Base-by-base conservation (phyloP, 768 basidiomycete genomes). In the Crucibulum laeve region DNA sequence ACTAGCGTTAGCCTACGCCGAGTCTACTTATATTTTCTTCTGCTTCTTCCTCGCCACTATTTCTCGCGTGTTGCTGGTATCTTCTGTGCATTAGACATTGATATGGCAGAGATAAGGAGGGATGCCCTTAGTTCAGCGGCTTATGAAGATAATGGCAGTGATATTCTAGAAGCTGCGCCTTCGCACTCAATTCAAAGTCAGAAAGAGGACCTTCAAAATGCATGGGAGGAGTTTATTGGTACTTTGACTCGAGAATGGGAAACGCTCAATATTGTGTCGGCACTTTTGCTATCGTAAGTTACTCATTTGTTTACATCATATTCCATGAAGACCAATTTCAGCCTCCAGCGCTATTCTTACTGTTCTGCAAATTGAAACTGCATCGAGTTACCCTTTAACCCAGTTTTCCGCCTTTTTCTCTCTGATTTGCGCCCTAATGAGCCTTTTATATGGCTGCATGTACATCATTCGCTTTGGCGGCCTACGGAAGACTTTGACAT, bases 371-470 rank as follows among this genome's bases (percentile, higher is more conserved):
- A 62, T 63, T 15, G 56, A 59, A 4, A 47, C 39, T 23, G 78
- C 79, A 23, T 67, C 69, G 1, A 51, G 56, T 3, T 76, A 82
- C 48, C 76, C 79, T 1, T 42, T 81, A 11, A 74, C 71, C 1
- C 72, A 79, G 33, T 79, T 76, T 17, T 59, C 74, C 0, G 76
- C 79, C 0, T 63, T 82, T 13, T 61, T 77, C 25, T 81, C 80
- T 2, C 62, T 83, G 40, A 45, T 19, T 17, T 42, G 40, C 28
- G 45, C 45, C 7, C 30, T 47, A n/a, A 6, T 43, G 18, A 47
- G 45, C 19, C 21, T 47, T n/a, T 14, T 47, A 13, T 47, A 42
- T 13, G 45, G 45, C 11, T 47, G 45, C 26, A 3, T 41, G 10
- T 47, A 34, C 18, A 47, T 47, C 22, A 47, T 47, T 21, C 45